These are phyloP conservation scores for Solanum hybrid DNA, from an alignment of 305 asterid species.

Conservation along the genomic window DNA sequence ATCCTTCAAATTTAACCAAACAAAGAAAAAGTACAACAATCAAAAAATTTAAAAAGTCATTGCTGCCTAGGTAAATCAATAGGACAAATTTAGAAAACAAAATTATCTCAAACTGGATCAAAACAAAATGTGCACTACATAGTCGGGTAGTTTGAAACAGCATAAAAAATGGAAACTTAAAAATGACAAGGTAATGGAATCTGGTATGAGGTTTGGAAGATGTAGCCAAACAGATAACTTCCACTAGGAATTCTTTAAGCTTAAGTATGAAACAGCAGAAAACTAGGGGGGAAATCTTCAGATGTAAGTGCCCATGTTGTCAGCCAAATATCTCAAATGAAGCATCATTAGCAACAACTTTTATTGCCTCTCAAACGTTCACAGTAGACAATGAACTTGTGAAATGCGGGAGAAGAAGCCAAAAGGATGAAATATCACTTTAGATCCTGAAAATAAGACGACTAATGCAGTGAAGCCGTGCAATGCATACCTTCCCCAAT, in stretches of 20 bases:
- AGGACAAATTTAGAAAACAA: not conserved
- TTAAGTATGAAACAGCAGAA: not conserved
- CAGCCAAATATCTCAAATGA: not conserved
- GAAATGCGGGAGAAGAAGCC: constrained; percentile 1
- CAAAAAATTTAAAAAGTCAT: not conserved
- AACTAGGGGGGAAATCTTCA: not conserved
- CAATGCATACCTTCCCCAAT: constrained; percentile 73
- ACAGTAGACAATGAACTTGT: not conserved
- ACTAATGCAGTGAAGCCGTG: not conserved
- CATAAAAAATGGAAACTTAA: not conserved
- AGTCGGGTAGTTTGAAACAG: not conserved
- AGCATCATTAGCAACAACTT: not conserved
- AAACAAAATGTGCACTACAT: not conserved
- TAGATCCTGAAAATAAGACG: not conserved
- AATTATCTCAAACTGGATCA: not conserved
- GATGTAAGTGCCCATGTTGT: not conserved
- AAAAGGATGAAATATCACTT: not conserved
- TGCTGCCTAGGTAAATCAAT: not conserved
- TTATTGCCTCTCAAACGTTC: not conserved
- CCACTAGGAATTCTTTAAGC: not conserved
- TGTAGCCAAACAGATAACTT: not conserved
- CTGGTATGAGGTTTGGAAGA: not conserved
- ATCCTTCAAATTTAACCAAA: not conserved
- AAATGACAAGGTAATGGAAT: not conserved
- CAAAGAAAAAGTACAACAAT: not conserved